Conservation (phyloP, 2,329 filamentous ascomycete genomes). For the Phialophora verrucosa region DNA sequence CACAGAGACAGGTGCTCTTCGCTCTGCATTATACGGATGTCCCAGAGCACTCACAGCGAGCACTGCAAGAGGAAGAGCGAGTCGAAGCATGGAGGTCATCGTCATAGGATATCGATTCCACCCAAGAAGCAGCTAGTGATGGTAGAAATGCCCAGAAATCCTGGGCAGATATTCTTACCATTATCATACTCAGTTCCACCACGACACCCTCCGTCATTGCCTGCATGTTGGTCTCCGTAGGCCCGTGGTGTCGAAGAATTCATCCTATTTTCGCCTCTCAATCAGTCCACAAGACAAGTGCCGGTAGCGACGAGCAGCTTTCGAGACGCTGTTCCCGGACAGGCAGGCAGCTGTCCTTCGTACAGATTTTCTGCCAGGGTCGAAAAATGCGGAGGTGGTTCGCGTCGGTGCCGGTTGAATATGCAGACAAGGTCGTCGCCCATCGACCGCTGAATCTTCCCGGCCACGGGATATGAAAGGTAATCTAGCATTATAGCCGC, state of each 20-base stretch:
- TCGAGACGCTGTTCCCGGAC: conserved; percentile 10
- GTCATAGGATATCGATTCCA: conserved; percentile 15
- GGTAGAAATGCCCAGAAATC: conserved; percentile 10
- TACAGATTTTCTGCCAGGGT: not conserved
- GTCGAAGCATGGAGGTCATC: conserved; percentile 22
- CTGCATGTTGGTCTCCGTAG: conserved; percentile 10
- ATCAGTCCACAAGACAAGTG: not conserved
- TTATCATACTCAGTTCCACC: conserved; percentile 21
- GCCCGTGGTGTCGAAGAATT: conserved; percentile 20
- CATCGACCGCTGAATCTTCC: conserved; percentile 4
- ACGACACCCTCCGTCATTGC: not conserved
- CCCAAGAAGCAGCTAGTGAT: conserved; percentile 18
- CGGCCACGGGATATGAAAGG: not conserved
- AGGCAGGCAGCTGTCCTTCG: conserved; percentile 10
- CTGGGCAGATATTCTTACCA: conserved; percentile 23
- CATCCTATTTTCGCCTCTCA: conserved; percentile 19
- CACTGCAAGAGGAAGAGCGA: conserved; percentile 16
- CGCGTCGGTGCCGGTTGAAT: conserved; percentile 14
- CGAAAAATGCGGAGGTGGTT: conserved; percentile 10
- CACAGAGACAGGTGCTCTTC: conserved; percentile 15
- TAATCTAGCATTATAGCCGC: conserved; percentile 12
- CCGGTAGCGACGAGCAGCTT: conserved; percentile 11
- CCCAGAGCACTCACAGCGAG: conserved; percentile 6
- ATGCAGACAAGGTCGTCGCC: conserved; percentile 8
- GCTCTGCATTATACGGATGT: conserved; percentile 16